These are phyloP conservation scores for Geotrichum klebahnii DNA, from an alignment of 1,139 yeast genomes.

Conservation along the genomic window DNA sequence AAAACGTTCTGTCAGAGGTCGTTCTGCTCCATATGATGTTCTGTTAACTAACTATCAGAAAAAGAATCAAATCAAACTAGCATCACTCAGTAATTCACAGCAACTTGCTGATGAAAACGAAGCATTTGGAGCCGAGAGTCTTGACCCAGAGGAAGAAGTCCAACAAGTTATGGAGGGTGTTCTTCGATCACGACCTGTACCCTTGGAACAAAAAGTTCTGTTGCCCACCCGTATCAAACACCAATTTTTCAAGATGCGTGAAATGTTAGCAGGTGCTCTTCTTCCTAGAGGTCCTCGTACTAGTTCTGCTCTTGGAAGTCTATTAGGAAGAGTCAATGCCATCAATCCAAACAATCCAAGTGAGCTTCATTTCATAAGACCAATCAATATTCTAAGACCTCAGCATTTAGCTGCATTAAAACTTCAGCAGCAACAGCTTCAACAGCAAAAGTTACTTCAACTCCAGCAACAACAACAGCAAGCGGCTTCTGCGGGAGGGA, in stretches of 20 bases:
- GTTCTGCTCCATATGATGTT: conserved; percentile 88
- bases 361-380: conserved; percentile 16
- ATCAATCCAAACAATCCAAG: conserved; percentile 15
- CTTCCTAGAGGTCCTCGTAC: conserved; percentile 21
- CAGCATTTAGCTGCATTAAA: conserved; percentile 34
- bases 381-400: conserved; percentile 14
- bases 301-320: conserved; percentile 13
- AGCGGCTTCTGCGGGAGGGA: no score
- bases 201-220: conserved; percentile 69
- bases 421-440: conserved; percentile 34
- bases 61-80: conserved; percentile 84
- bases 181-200: conserved; percentile 70
- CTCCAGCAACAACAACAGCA: conserved; percentile 33
- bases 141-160: conserved; percentile 80
- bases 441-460: conserved; percentile 11
- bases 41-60: conserved; percentile 85
- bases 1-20: conserved; percentile 87
- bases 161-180: conserved; percentile 86
- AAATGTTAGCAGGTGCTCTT: conserved; percentile 38
- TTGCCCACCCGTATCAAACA: conserved; percentile 68
- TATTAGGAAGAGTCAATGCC: conserved; percentile 19
- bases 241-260: conserved; percentile 68
- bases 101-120: conserved; percentile 34
- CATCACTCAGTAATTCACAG: conserved; percentile 40
- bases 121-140: conserved; percentile 30